Evolutionary conservation across 306 rosid genomes (phyloP).

Genomic region (Lotus japonicus): DNA sequence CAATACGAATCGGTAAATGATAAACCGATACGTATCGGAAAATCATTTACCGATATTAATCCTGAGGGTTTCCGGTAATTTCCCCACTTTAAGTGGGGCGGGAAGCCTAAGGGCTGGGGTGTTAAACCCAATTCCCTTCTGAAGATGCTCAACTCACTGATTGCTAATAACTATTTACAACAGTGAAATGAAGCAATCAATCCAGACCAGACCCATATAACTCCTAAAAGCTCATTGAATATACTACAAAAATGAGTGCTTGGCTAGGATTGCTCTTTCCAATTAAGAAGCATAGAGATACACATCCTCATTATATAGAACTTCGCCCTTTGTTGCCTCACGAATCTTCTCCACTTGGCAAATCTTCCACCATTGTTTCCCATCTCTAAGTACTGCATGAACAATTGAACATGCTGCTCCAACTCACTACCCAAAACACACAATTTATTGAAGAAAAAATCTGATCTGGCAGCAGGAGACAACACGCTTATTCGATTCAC

Average conservation of each 20-base stretch:
- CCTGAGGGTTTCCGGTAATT: too few relatives aligned
- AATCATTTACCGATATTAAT: too few relatives aligned
- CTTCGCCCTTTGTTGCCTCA: slow-evolving; percentile 71
- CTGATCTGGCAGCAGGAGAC: background rate
- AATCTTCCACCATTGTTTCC: slow-evolving; percentile 42
- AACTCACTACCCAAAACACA: slow-evolving; percentile 2
- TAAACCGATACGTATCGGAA: too few relatives aligned
- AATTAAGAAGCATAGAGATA: slow-evolving; percentile 73
- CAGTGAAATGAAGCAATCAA: background rate
- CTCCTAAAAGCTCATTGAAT: slow-evolving; percentile 10
- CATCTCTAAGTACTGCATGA: slow-evolving; percentile 9
- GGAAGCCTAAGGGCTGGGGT: too few relatives aligned
- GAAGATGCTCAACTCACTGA: background rate
- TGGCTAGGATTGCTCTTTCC: slow-evolving; percentile 53
- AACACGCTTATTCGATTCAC: slow-evolving; percentile 15
- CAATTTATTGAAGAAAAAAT: slow-evolving; percentile 28
- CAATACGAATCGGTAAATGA: too few relatives aligned
- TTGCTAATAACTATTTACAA: background rate
- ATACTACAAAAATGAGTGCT: background rate
- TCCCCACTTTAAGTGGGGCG: too few relatives aligned
- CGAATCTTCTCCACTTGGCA: slow-evolving; percentile 62
- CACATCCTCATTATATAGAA: slow-evolving; percentile 75
- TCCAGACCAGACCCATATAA: slow-evolving; percentile 4
- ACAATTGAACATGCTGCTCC: slow-evolving; percentile 1
- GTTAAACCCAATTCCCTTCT: too few relatives aligned